phyloP scores from a whole-genome alignment of 345 rosid species.

The Lepidium didymum region DNA sequence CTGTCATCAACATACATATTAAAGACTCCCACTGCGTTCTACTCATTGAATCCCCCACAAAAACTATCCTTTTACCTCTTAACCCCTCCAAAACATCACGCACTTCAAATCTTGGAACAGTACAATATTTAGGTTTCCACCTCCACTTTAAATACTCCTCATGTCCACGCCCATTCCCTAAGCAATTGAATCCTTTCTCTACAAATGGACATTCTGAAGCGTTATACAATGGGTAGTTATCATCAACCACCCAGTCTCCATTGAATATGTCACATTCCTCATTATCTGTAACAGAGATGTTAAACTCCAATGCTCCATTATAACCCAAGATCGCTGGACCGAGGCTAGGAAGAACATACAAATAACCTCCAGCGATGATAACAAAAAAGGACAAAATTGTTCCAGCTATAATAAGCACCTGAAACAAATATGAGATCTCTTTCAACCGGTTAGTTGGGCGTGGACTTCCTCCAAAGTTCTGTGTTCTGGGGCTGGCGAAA shows the following conservation, averaged over 20 bases:
- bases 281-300: constrained; percentile 17
- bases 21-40: constrained; percentile 92
- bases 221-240: constrained; percentile 55
- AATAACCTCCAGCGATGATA: constrained; percentile 50
- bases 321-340: constrained; percentile 41
- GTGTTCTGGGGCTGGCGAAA: constrained; percentile 31
- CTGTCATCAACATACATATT: constrained; percentile 80
- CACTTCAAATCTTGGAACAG: constrained; percentile 52
- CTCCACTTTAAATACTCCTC: constrained; percentile 62
- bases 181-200: constrained; percentile 71
- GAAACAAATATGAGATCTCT: constrained; percentile 43
- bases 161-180: constrained; percentile 64
- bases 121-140: constrained; percentile 72
- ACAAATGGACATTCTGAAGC: constrained; percentile 71
- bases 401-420: constrained; percentile 42
- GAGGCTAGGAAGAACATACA: constrained; percentile 62
- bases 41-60: constrained; percentile 89
- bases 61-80: constrained; percentile 65
- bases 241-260: constrained; percentile 63
- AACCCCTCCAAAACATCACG: constrained; percentile 41
- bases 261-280: constrained; percentile 43
- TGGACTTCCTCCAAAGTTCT: constrained; percentile 34
- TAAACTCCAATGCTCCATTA: constrained; percentile 25
- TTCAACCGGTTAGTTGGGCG: constrained; percentile 23
- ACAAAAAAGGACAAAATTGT: constrained; percentile 43